These are phyloP conservation scores for Auricularia cornea DNA, from an alignment of 768 basidiomycete genomes.

Conservation along the genomic window DNA sequence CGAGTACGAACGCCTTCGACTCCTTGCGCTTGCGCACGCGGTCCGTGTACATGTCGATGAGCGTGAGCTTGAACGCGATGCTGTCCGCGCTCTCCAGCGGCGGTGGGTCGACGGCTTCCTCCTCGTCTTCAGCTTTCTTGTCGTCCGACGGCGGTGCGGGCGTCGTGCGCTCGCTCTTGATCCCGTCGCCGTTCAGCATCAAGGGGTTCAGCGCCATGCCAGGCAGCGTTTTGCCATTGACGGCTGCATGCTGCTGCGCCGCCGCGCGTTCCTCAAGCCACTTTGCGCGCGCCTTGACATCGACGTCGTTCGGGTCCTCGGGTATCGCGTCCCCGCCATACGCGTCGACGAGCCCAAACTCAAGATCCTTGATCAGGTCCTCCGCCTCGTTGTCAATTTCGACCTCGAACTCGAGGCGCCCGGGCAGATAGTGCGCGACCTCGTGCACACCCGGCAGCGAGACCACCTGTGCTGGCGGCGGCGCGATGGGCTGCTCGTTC, in stretches of 20 bases:
- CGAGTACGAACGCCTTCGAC: conserved; percentile 83
- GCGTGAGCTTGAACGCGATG: conserved; percentile 75
- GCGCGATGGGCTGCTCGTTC: conserved; percentile 37
- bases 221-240: conserved; percentile 21
- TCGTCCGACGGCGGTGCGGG: conserved; percentile 17
- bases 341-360: conserved; percentile 81
- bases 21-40: conserved; percentile 79
- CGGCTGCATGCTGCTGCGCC: conserved; percentile 7
- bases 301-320: conserved; percentile 71
- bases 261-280: conserved; percentile 34
- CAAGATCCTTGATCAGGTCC: conserved; percentile 88
- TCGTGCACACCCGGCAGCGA: conserved; percentile 91
- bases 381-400: conserved; percentile 97
- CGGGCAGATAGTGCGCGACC: conserved; percentile 86
- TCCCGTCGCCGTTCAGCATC: conserved; percentile 20
- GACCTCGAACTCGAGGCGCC: conserved; percentile 96
- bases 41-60: conserved; percentile 87
- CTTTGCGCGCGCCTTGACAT: conserved; percentile 46
- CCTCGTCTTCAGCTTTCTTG: conserved; percentile 38
- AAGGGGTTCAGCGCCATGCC: conserved; percentile 24
- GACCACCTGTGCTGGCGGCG: conserved; percentile 69
- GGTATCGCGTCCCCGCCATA: conserved; percentile 78
- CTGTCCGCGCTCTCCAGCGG: conserved; percentile 81
- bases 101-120: conserved; percentile 61
- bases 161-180: conserved; percentile 30